phyloP scores from a whole-genome alignment of 164 flowering plant genomes.

The Sextonia rubra region DNA sequence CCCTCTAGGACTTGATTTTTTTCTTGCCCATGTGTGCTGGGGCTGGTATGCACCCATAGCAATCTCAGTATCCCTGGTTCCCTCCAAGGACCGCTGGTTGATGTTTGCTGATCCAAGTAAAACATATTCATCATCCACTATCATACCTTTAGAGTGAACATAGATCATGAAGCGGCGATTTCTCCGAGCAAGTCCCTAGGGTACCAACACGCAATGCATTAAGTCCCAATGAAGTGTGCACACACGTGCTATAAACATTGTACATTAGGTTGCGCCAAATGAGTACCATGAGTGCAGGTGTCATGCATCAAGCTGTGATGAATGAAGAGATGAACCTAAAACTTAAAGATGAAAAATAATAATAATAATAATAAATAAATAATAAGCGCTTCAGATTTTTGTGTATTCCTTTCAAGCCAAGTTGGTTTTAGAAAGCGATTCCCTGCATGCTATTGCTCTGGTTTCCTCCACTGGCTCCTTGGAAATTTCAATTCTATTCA shows the following conservation, averaged over 20 bases:
- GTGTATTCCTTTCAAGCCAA: too few species aligned
- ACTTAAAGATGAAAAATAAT: too few species aligned
- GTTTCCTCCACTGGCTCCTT: too few species aligned
- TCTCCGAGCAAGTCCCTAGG: constrained; percentile 52
- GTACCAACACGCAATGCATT: constrained; percentile 1
- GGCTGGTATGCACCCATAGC: constrained; percentile 98
- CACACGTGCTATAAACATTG: background rate
- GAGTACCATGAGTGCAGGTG: background rate
- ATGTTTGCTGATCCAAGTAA: constrained; percentile 83
- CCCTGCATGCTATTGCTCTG: too few species aligned
- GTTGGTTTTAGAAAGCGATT: too few species aligned
- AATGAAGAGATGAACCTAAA: background rate
- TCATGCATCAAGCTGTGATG: background rate
- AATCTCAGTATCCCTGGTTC: constrained; percentile 88
- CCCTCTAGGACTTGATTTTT: constrained; percentile 51
- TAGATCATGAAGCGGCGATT: constrained; percentile 90
- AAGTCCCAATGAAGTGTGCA: background rate
- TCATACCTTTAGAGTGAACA: constrained; percentile 98
- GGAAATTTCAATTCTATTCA: too few species aligned
- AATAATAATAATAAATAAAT: too few species aligned
- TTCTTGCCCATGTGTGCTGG: constrained; percentile 79
- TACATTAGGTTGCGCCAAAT: background rate
- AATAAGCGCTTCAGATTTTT: too few species aligned
- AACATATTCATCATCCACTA: constrained; percentile 86
- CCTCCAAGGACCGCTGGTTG: constrained; percentile 95